phyloP scores from a whole-genome alignment of 192 early-diverging fungal genomes.

The Coemansia sp. region DNA sequence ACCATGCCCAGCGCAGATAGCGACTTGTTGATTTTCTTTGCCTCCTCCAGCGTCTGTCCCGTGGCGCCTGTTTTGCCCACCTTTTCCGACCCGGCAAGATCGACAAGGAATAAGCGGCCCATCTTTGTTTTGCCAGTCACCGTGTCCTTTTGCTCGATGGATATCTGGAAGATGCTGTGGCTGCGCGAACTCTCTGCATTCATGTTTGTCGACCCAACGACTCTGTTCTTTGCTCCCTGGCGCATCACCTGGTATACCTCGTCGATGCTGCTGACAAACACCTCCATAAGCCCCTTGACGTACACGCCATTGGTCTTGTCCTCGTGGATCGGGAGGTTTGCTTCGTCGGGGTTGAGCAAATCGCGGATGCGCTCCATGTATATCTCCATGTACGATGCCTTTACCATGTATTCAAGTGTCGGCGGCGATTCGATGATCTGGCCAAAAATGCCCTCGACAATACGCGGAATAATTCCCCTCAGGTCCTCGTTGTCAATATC shows the following conservation, averaged over 20 bases:
- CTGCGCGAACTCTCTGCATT: slow-evolving; percentile 97
- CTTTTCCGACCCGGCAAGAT: slow-evolving; percentile 99
- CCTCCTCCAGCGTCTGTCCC: slow-evolving; percentile 98
- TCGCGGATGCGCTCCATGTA: slow-evolving; percentile 99
- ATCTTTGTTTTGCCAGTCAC: slow-evolving; percentile 83
- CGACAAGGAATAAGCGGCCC: slow-evolving; percentile 93
- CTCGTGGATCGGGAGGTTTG: slow-evolving; percentile 96
- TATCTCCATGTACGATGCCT: slow-evolving; percentile 99
- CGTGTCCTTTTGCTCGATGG: slow-evolving; percentile 94
- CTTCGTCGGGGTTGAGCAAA: slow-evolving; percentile 77
- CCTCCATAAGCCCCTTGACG: slow-evolving; percentile 95
- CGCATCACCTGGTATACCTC: slow-evolving; percentile 99
- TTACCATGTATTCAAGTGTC: slow-evolving; percentile 96
- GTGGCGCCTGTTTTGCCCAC: slow-evolving; percentile 95
- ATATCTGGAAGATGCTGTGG: slow-evolving; percentile 97
- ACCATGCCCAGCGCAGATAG: slow-evolving; percentile 98
- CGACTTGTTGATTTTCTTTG: slow-evolving; percentile 99
- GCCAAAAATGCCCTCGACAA: slow-evolving; percentile 92
- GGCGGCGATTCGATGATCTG: slow-evolving; percentile 89
- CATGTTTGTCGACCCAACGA: slow-evolving; percentile 95
- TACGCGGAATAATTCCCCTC: slow-evolving; percentile 96
- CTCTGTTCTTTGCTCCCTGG: slow-evolving; percentile 82
- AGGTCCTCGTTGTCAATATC: slow-evolving; percentile 89
- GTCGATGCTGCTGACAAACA: slow-evolving; percentile 91
- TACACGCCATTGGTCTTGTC: slow-evolving; percentile 97